Evolutionary conservation across 2,329 filamentous ascomycete genomes (phyloP).

Genomic region (Parastagonospora nodorum): DNA sequence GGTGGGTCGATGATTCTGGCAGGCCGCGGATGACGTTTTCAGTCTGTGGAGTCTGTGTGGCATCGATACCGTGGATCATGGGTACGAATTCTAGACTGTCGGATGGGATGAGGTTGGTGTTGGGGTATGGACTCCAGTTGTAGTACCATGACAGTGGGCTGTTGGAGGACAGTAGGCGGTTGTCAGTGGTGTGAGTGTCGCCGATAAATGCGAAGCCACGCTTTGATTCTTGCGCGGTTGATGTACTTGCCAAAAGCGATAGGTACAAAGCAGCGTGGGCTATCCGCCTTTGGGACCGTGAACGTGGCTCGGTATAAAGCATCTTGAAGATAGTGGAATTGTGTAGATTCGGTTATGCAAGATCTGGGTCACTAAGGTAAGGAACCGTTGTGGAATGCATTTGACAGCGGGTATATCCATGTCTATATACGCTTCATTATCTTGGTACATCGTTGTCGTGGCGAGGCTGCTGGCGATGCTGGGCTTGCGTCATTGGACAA

Average conservation of each 20-base stretch:
- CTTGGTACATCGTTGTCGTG: conserved; percentile 13
- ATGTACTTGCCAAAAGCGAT: conserved; percentile 9
- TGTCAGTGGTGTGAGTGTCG: conserved; percentile 59
- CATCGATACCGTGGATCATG: conserved; percentile 73
- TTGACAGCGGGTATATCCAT: conserved; percentile 3
- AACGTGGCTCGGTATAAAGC: conserved; percentile 1
- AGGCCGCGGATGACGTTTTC: conserved; percentile 64
- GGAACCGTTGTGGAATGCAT: background rate
- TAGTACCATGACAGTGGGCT: conserved; percentile 82
- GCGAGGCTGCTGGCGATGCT: conserved; percentile 29
- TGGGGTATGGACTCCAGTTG: conserved; percentile 66
- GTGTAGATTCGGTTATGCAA: background rate
- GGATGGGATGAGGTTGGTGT: conserved; percentile 59
- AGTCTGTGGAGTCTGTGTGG: conserved; percentile 50
- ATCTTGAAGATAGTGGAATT: background rate
- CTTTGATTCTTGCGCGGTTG: conserved; percentile 58
- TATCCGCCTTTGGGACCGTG: conserved; percentile 4
- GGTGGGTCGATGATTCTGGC: conserved; percentile 66
- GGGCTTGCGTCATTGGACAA: conserved; percentile 40
- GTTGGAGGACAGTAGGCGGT: conserved; percentile 68
- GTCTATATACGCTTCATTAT: conserved; percentile 16
- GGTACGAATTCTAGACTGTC: conserved; percentile 73
- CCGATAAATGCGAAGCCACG: conserved; percentile 75
- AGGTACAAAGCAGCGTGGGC: conserved; percentile 3
- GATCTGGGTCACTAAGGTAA: background rate